A percentile compares a stretch with the other conserved stretches of the same genome.
These are phyloP conservation scores for Pythium diclinum DNA, from an alignment of 352 stramenopile species.

Conservation along the genomic window DNA sequence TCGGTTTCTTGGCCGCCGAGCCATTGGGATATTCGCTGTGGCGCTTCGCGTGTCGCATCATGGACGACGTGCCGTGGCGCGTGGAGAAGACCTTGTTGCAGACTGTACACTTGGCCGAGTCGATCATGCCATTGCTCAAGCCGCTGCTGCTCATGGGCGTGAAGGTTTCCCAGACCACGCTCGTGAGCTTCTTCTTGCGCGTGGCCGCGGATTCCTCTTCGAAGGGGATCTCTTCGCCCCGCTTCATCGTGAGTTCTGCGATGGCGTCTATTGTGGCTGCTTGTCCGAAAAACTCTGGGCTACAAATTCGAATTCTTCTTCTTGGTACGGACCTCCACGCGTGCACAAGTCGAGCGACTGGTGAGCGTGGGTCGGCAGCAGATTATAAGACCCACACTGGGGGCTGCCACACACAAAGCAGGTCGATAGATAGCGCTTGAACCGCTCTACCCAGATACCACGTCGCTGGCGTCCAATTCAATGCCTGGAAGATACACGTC, in stretches of 20 bases:
- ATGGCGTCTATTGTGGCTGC: conserved; percentile 41
- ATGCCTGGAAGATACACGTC: background rate
- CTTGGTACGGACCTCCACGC: background rate
- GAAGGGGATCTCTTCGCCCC: conserved; percentile 53
- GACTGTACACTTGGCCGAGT: conserved; percentile 71
- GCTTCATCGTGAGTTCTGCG: conserved; percentile 47
- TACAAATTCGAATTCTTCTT: conserved; percentile 3
- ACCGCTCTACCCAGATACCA: conserved; percentile 8
- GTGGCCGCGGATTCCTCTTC: conserved; percentile 48
- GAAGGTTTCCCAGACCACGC: conserved; percentile 81
- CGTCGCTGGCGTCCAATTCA: background rate
- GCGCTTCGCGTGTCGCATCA: conserved; percentile 82
- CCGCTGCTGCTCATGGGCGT: conserved; percentile 65
- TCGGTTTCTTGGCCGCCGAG: conserved; percentile 45
- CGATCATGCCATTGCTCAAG: conserved; percentile 60
- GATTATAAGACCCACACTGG: conserved; percentile 1
- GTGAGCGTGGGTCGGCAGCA: conserved; percentile 2
- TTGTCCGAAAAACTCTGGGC: conserved; percentile 11
- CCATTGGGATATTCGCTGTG: conserved; percentile 70
- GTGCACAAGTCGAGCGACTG: background rate
- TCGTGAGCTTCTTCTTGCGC: conserved; percentile 83
- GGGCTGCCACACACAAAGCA: background rate
- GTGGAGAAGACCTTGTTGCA: conserved; percentile 80
- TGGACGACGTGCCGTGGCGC: conserved; percentile 74
- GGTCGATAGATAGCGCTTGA: conserved; percentile 17